Base-by-base conservation (phyloP, 306 rosid genomes). In the Cicer yamashitae region DNA sequence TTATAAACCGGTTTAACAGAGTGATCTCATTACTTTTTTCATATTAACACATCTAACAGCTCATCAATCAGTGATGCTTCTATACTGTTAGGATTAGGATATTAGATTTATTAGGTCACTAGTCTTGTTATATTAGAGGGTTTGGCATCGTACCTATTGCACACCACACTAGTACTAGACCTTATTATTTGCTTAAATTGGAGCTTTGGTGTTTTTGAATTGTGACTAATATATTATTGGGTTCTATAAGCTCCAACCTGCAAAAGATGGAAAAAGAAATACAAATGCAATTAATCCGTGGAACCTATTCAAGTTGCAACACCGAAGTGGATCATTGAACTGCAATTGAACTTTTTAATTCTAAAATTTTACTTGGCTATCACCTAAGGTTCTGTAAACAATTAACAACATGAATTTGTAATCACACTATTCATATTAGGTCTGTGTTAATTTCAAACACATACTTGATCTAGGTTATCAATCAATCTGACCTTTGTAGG, bases 111-210 rank as follows among this genome's bases (percentile, higher is more conserved):
- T 66, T 43, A 43, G 54, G 71, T 67, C 18, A 22, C 37, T 25
- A 45, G 39, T 45, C 41, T 63, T 63, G n/a, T 44, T 66, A 66
- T 45, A 20, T 43, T 44, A 45, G 18, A 3, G 38, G 56, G 10
- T 30, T n/a, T 40, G 34, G 22, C 37, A 52, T 65, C 34, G 47
- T 10, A 11, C 37, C 43, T 41, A 15, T 41, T 18, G 38, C 71
- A 65, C 71, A 65, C 71, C 47, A 43, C 25, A 8, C n/a, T 65
- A 65, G 30, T 41, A 41, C 17, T 65, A 41, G 53, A 65, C 71
- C 52, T 65, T 15, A 18, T 65, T 43, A 41, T 65, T 15, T 9
- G 52, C 48, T 38, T 63, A n/a, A 34, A 40, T 14, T 15, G 10
- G 9, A n/a, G 58, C 25, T n/a, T 64, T 64, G 14, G 70, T 65